Conservation (phyloP, 148 eudicot species). For the Cornus florida region DNA sequence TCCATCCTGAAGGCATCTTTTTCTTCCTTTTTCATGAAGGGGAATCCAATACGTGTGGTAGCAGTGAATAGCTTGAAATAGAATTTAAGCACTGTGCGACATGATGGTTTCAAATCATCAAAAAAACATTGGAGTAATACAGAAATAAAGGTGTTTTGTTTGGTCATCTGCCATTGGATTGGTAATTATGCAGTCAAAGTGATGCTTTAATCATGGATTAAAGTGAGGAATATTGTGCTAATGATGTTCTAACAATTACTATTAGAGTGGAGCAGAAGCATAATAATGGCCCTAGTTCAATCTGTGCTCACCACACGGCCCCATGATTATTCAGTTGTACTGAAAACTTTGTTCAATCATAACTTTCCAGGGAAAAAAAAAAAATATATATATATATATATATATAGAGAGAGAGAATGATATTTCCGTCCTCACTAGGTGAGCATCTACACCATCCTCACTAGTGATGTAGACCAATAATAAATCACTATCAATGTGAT, state of each 20-base stretch:
- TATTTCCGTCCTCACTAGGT: too few species aligned
- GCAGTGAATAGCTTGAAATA: constrained; percentile 9
- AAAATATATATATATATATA: too few species aligned
- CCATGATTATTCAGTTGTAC: not conserved
- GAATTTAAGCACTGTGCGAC: constrained; percentile 2
- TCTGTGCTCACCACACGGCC: not conserved
- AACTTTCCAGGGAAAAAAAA: too few species aligned
- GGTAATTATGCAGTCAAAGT: constrained; percentile 14
- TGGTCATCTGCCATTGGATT: not conserved
- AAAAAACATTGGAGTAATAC: not conserved
- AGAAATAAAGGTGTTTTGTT: constrained; percentile 5
- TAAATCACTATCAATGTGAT: too few species aligned
- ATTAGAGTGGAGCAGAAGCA: not conserved
- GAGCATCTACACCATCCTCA: too few species aligned
- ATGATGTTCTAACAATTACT: not conserved
- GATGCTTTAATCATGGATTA: not conserved
- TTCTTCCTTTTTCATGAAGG: constrained; percentile 11
- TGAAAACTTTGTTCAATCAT: too few species aligned
- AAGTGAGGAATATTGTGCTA: not conserved
- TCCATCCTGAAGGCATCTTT: constrained; percentile 26
- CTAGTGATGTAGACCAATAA: too few species aligned
- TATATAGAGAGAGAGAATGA: too few species aligned
- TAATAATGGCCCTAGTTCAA: not conserved
- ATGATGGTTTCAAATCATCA: not conserved
- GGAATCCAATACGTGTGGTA: constrained; percentile 26